Conservation (phyloP, 1,284 basidiomycete genomes). For the Cryptococcus sp. region DNA sequence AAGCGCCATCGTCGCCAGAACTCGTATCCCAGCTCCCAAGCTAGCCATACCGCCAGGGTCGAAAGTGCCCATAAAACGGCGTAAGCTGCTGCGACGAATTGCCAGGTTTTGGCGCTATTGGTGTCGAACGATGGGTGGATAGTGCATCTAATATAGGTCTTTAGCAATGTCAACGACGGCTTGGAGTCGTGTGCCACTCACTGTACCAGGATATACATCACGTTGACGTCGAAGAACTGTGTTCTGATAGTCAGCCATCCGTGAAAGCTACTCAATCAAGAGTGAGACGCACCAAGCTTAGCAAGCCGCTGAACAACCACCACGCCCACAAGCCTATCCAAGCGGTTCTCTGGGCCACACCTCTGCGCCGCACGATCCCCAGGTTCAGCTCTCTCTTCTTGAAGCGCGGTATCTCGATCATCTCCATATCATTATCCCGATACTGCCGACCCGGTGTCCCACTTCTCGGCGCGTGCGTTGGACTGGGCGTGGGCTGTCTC, state of each 20-base stretch:
- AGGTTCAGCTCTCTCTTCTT: constrained; percentile 43
- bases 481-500: neutral
- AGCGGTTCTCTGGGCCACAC: constrained; percentile 17
- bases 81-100: constrained; percentile 40
- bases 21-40: constrained; percentile 77
- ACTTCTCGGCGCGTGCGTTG: neutral
- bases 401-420: constrained; percentile 48
- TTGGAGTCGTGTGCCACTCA: constrained; percentile 6
- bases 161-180: too few species aligned
- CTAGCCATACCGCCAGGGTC: constrained; percentile 70
- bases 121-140: constrained; percentile 22
- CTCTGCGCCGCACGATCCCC: constrained; percentile 27
- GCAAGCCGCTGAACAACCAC: constrained; percentile 28
- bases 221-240: constrained; percentile 46
- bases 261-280: neutral
- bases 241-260: neutral
- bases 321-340: constrained; percentile 31
- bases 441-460: constrained; percentile 11
- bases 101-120: constrained; percentile 27
- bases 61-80: constrained; percentile 73
- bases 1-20: constrained; percentile 77
- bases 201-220: constrained; percentile 40
- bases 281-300: constrained; percentile 26
- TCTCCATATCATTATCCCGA: constrained; percentile 8
- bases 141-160: constrained; percentile 20